Base-by-base conservation (phyloP, 1,284 basidiomycete species). In the Cutaneotrichosporon cutaneum region DNA sequence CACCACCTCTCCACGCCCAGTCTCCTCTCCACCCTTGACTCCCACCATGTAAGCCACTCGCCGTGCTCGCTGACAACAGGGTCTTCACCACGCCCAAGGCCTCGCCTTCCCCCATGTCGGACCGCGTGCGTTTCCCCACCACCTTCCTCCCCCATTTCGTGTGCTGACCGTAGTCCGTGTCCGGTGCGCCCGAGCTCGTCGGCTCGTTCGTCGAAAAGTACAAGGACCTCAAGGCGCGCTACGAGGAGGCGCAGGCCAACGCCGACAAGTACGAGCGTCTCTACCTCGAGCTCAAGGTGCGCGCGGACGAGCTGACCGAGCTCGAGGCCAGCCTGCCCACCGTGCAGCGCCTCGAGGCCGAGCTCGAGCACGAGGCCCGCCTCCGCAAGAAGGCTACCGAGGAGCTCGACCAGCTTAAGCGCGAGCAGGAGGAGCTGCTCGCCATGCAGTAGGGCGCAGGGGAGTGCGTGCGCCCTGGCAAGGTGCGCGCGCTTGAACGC, bases 391-490 rank as follows among this genome's bases (percentile, higher is more conserved):
- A 35, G 44, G 22, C 16, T 10, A 26, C 13, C 24, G 55, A 32
- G n/a, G 45, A 56, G 55, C 44, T 56, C 16, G 45, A 27, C 18
- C 24, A 35, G 5, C 22, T 55, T 26, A 42, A 44, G 36, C 54
- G 36, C 54, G 54, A 55, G 54, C 54, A 55, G 54, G 54, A 55
- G 26, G 54, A 55, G 39, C 54, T 55, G 36, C 39, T 55, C 18
- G 54, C 54, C 54, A 55, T 55, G 54, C 54, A 55, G 54, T 55
- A 55, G 54, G 51, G n/a, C 9, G 30, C 32, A 18, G 48, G 13
- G 44, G n/a, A 22, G 45, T 26, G 22, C 45, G 45, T 11, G 22
- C 18, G 18, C n/a, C 16, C 22, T 7, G 26, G 45, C 22, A 22
- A 47, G 16, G 45, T 6, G 22, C 22, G 13, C 22, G 14, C 21